Base-by-base conservation (phyloP, 2,329 filamentous ascomycete genomes). In the Saccharata proteae region DNA sequence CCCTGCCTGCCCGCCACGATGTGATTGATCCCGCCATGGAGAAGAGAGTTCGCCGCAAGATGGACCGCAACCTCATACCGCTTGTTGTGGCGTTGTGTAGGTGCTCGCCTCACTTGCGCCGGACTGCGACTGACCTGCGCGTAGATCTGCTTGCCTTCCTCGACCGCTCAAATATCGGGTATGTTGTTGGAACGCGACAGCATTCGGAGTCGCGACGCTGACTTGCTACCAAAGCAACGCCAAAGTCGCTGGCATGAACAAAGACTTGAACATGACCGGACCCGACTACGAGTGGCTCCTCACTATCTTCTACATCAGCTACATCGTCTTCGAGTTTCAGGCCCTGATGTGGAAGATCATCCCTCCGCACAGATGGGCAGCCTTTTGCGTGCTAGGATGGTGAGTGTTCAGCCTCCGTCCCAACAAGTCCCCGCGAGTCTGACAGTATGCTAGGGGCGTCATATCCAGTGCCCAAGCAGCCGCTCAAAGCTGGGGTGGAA, bases 131-230 rank as follows among this genome's bases (percentile, higher is more conserved):
- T 3, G 24, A 26, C 8, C 13, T 26, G 3, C 14, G 9, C 15
- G 4, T 23, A 40, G 38, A 55, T 35, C 38, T 55, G 6, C 44
- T 55, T 26, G 44, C 49, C 5, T 51, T 56, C 24, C 42, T 58
- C 10, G 54, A 58, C 28, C 44, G 55, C 11, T 51, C 45, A 4
- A 58, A 57, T 29, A 55, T 58, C 20, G 58, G 57, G 46, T 51
- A 38, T 15, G n/a, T 13, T 10, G 11, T 15, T 5, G n/a, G n/a
- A n/a, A n/a, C 9, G 11, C 26, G 6, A 4, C 26, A 11, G 11
- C 8, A 21, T 5, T 9, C 31, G 15, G 19, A 12, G 13, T 12
- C n/a, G 23, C 6, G 3, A 22, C 11, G 33, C 33, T 35, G 33
- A 35, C 29, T 11, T 18, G 22, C 6, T 6, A 15, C 14, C 28